Evolutionary conservation across 106 monocot species (phyloP), one percentile per base, ranked within the genome.

Genomic region (Acorus calamus): DNA sequence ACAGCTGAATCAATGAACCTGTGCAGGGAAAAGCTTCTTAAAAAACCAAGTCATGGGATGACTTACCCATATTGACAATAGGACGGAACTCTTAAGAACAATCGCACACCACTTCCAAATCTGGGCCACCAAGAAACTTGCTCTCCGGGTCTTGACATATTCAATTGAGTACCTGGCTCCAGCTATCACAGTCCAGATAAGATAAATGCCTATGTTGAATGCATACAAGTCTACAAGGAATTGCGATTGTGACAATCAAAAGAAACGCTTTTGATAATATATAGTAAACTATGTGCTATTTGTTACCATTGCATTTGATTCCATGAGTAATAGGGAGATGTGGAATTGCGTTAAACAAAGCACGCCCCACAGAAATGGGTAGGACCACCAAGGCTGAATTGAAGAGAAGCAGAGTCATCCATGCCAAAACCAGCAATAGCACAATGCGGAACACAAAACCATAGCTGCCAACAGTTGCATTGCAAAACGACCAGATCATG

Each of bases 231-330:
- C 98, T 94, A 10, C 6, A 57, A 76, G 13, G 12, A 55, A 64
- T 28, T 28, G 28, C 28, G 1, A 28, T 28, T 28, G 28, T 28
- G 28, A 28, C 0, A 28, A 28, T 28, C 28, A 28, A 28, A 28
- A 28, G 28, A 28, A 28, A 8, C 3, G 28, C 1, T 58, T 5
- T 41, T 58, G 7, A 6, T 14, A 28, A 58, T 42, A 41, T 11
- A 58, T 58, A 58, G 6, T 5, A 5, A 58, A 4, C 4, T 1
- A 58, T 6, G 43, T 3, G 43, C 0, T 6, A 3, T 6, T 58
- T 60, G 49, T 79, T 89, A 94, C 94, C 94, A 60, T 96, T 96
- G 68, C 96, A 96, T 74, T 91, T 96, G 70, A 90, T 87, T 66
- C 96, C 96, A 79, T 96, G 96, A 13, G 91, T 86, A 47, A 91